These are phyloP conservation scores for Osmozyma mogii DNA, from an alignment of 805 yeast genomes.

Conservation along the genomic window DNA sequence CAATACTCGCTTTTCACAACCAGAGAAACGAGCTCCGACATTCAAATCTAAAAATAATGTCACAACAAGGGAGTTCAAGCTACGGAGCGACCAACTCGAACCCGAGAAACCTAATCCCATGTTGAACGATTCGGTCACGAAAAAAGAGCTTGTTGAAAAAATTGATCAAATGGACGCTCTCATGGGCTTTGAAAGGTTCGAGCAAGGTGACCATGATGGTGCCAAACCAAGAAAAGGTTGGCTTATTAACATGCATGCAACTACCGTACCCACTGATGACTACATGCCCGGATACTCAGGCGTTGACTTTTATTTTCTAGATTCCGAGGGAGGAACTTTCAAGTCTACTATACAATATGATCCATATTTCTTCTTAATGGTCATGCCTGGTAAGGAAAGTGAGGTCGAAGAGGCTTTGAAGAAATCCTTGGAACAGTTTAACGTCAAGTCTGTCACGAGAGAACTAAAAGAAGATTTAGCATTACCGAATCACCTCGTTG, in stretches of 20 bases:
- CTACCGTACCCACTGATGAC: constrained; percentile 55
- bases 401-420: constrained; percentile 84
- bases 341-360: constrained; percentile 76
- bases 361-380: constrained; percentile 76
- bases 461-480: constrained; percentile 71
- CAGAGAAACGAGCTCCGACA: too few relatives aligned
- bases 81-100: too few relatives aligned
- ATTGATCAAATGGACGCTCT: constrained; percentile 64
- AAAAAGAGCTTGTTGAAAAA: constrained; percentile 46
- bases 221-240: constrained; percentile 62
- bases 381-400: constrained; percentile 50
- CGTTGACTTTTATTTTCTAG: constrained; percentile 89
- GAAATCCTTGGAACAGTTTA: constrained; percentile 52
- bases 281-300: constrained; percentile 69
- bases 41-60: too few relatives aligned
- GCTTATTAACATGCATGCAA: constrained; percentile 91
- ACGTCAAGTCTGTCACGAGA: constrained; percentile 47
- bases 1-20: too few relatives aligned
- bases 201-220: constrained; percentile 55
- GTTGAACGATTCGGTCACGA: constrained; percentile 32
- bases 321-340: constrained; percentile 94
- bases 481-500: constrained; percentile 80
- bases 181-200: constrained; percentile 85
- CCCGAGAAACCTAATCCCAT: constrained; percentile 23
- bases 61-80: too few relatives aligned